Percentiles rank a stretch among this genome's conserved stretches.
Conservation (phyloP, 305 asterid genomes). For the Rubia occidens region DNA sequence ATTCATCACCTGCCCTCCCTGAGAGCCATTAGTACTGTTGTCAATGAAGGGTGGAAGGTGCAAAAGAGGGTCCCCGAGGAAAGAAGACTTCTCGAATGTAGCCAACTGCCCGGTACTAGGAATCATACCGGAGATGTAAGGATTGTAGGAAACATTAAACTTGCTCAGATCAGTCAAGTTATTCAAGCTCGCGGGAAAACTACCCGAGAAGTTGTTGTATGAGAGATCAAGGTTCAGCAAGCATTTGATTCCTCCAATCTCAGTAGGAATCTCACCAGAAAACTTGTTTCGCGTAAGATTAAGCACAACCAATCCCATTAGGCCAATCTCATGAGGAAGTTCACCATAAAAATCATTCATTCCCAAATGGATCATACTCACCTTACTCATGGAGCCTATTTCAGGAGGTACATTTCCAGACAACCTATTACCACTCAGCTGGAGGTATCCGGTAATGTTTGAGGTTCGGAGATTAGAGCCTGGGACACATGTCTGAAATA, state of each 20-base stretch:
- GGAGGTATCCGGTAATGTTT: slow-evolving; percentile 66
- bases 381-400: slow-evolving; percentile 62
- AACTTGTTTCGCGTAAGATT: slow-evolving; percentile 50
- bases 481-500: slow-evolving; percentile 60
- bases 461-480: slow-evolving; percentile 44
- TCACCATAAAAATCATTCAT: slow-evolving; percentile 46
- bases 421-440: slow-evolving; percentile 55
- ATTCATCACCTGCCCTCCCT: slow-evolving; percentile 5
- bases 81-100: slow-evolving; percentile 72
- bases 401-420: slow-evolving; percentile 60
- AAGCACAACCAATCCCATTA: slow-evolving; percentile 56
- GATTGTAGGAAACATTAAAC: slow-evolving; percentile 88
- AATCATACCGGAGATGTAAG: slow-evolving; percentile 45
- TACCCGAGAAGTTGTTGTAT: slow-evolving; percentile 72
- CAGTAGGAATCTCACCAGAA: slow-evolving; percentile 65
- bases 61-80: slow-evolving; percentile 58
- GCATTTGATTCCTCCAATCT: slow-evolving; percentile 68
- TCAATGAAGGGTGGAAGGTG: slow-evolving; percentile 59
- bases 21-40: slow-evolving; percentile 24
- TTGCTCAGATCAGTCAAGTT: slow-evolving; percentile 59
- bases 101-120: slow-evolving; percentile 71
- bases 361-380: slow-evolving; percentile 84
- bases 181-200: slow-evolving; percentile 55
- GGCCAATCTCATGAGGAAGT: slow-evolving; percentile 47
- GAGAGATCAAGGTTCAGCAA: slow-evolving; percentile 73